Base-by-base conservation (phyloP, 2,329 filamentous ascomycete genomes). In the Ceratocystis huliohia region DNA sequence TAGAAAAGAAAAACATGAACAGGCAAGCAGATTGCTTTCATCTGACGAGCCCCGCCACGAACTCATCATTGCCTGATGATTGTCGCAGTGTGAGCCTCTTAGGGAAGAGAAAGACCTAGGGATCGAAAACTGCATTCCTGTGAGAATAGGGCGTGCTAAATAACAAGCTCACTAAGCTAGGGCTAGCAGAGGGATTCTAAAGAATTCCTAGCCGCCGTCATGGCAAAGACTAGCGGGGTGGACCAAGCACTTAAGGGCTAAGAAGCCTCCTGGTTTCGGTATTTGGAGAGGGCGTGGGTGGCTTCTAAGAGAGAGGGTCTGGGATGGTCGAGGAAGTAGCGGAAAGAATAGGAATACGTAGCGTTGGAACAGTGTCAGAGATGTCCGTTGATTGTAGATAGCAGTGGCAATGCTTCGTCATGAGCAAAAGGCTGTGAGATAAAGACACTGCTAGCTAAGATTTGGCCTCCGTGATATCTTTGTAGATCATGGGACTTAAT, bases 151-250 rank as follows among this genome's bases (percentile, higher is more conserved):
- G 56, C 15, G 2, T 28, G 56, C 8, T 17, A 2, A 15, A 5
- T 8, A 59, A 20, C 56, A 59, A 20, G 28, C 8, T 59, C 33
- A 37, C 1, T 30, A n/a, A n/a, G 28, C 5, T 8, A 37, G 37
- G 37, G 37, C 37, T 41, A 41, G 37, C 37, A 41, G 37, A 41
- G 3, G 37, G 37, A 41, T 41, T 41, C 2, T 15, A 59, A 20
- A n/a, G 56, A 59, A 59, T 30, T 59, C 56, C 37, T 5, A 17
- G 56, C 56, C 17, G 56, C 28, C 28, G 56, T 59, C 56, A 59
- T n/a, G 56, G 25, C 56, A 13, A 30, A 59, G 53, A 15, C 56
- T 33, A 33, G 30, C 13, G n/a, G 8, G 22, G 13, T 53, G 4
- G 28, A 7, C 15, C 56, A 37, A 20, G 56, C 3, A 41, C 37